phyloP scores from a whole-genome alignment of 352 stramenopile species.

The Globisporangium cystogenes region DNA sequence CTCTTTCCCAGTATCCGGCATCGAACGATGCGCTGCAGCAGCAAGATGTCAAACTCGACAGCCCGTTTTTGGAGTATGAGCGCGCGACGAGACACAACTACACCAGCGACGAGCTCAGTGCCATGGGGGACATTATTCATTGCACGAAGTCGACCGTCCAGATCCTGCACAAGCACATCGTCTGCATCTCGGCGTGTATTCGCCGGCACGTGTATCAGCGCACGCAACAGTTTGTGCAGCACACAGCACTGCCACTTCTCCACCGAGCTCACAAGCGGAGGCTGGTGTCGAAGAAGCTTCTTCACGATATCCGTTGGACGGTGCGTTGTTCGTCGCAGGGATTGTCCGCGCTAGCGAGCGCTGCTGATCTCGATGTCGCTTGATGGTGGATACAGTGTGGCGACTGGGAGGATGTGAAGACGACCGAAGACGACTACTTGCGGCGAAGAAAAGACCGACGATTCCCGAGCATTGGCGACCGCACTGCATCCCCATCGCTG shows the following conservation, averaged over 20 bases:
- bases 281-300: conserved; percentile 42
- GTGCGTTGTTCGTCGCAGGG: conserved; percentile 21
- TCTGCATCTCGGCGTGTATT: conserved; percentile 32
- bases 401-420: conserved; percentile 42
- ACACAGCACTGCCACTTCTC: conserved; percentile 66
- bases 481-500: conserved; percentile 20
- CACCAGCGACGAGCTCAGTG: conserved; percentile 39
- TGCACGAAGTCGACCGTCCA: conserved; percentile 63
- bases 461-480: conserved; percentile 26
- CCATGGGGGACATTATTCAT: conserved; percentile 59
- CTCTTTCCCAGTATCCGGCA: conserved; percentile 21
- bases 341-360: not conserved
- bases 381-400: conserved; percentile 26
- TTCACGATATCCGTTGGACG: conserved; percentile 66
- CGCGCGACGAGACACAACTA: conserved; percentile 73
- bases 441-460: conserved; percentile 42
- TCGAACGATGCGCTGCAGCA: conserved; percentile 22
- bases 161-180: conserved; percentile 27
- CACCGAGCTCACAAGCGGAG: conserved; percentile 86
- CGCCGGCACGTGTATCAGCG: conserved; percentile 51
- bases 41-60: conserved; percentile 20
- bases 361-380: not conserved
- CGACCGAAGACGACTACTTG: conserved; percentile 39
- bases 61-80: conserved; percentile 57
- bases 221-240: conserved; percentile 72